Conservation (phyloP, 768 basidiomycete genomes). For the Lactarius sp. region DNA sequence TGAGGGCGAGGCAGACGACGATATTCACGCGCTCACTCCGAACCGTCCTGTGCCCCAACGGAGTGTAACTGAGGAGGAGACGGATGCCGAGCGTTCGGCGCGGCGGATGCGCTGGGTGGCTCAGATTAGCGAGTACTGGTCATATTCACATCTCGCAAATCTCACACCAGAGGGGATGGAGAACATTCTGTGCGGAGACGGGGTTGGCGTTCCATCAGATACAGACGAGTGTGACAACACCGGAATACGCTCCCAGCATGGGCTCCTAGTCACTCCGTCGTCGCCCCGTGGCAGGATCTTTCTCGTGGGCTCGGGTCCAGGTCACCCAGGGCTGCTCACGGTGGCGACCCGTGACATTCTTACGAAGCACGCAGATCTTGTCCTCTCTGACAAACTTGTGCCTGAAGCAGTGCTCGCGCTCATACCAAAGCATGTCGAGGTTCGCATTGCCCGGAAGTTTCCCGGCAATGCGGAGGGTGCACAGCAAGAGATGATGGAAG, state of each 20-base stretch:
- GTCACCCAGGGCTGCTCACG: slow-evolving; percentile 89
- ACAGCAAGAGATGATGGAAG: slow-evolving; percentile 91
- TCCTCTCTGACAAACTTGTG: slow-evolving; percentile 95
- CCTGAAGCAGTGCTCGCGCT: slow-evolving; percentile 81
- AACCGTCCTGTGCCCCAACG: slow-evolving; percentile 65
- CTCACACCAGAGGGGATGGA: slow-evolving; percentile 67
- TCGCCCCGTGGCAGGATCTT: slow-evolving; percentile 62
- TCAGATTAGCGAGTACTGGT: slow-evolving; percentile 97
- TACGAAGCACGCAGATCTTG: slow-evolving; percentile 74
- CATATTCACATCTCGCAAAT: slow-evolving; percentile 65
- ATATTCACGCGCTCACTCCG: slow-evolving; percentile 51
- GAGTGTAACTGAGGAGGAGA: slow-evolving; percentile 42
- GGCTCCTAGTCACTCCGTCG: slow-evolving; percentile 29
- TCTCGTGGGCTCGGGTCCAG: slow-evolving; percentile 92
- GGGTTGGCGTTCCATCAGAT: slow-evolving; percentile 24
- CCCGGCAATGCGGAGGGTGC: slow-evolving; percentile 96
- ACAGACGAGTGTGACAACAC: slow-evolving; percentile 3
- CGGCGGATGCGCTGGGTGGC: slow-evolving; percentile 90
- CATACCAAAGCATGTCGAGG: slow-evolving; percentile 64
- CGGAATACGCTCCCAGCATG: slow-evolving; percentile 27
- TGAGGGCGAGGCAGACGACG: slow-evolving; percentile 44
- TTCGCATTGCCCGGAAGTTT: slow-evolving; percentile 94
- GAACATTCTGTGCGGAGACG: slow-evolving; percentile 46
- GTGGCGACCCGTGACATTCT: slow-evolving; percentile 78
- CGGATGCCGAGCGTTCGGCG: slow-evolving; percentile 35